Evolutionary conservation across 441 rosid genomes (phyloP).

Genomic region (Raphanus hybrid): DNA sequence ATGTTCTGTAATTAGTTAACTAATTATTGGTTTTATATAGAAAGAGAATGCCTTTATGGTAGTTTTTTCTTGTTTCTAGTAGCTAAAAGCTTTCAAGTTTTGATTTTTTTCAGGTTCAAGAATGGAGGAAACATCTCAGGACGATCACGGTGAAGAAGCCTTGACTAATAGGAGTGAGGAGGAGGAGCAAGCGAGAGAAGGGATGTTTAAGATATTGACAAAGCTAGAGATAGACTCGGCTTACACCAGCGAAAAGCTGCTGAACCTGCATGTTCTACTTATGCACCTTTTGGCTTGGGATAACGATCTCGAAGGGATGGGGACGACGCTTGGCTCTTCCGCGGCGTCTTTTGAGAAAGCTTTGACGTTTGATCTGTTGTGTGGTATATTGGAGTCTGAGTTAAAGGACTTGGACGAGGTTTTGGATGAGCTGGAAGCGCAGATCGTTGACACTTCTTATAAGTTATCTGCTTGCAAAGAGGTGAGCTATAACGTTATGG

Average conservation of each 20-base stretch:
- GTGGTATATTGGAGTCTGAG: slow-evolving; percentile 80
- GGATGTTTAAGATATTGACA: slow-evolving; percentile 49
- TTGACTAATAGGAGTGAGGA: slow-evolving; percentile 41
- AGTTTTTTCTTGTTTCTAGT: background rate
- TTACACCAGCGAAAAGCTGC: slow-evolving; percentile 62
- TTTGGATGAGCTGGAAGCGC: slow-evolving; percentile 63
- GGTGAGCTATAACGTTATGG: slow-evolving; percentile 45
- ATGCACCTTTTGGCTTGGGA: slow-evolving; percentile 83
- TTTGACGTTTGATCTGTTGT: slow-evolving; percentile 68
- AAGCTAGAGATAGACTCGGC: slow-evolving; percentile 61
- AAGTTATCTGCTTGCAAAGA: slow-evolving; percentile 67
- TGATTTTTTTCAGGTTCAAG: background rate
- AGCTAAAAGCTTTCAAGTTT: background rate
- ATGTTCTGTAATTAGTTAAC: no score
- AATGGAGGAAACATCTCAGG: slow-evolving; percentile 31
- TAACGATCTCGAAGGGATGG: slow-evolving; percentile 57
- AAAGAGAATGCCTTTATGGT: no score
- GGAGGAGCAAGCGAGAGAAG: slow-evolving; percentile 51
- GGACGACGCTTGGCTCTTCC: slow-evolving; percentile 45
- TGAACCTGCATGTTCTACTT: slow-evolving; percentile 69
- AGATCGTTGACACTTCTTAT: slow-evolving; percentile 67
- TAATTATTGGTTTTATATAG: no score
- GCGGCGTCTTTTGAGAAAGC: slow-evolving; percentile 69
- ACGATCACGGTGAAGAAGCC: slow-evolving; percentile 37
- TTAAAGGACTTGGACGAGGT: slow-evolving; percentile 74